Evolutionary conservation across 2,329 filamentous ascomycete genomes (phyloP).

Genomic region (Fusarium sp.): DNA sequence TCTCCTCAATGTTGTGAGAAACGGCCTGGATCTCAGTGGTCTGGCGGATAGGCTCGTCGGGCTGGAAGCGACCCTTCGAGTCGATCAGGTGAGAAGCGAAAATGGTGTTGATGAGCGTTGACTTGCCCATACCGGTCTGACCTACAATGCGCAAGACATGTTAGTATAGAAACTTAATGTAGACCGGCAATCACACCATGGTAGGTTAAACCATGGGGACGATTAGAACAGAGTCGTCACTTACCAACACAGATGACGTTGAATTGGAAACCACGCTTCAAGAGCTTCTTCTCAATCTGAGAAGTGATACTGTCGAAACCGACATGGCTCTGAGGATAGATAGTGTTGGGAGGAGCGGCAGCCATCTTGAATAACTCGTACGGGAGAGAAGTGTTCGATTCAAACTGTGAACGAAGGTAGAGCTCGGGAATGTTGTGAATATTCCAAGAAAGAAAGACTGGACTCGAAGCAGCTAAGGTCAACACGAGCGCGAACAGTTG

Average conservation of each 20-base stretch:
- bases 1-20: slow-evolving; percentile 99
- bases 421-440: slow-evolving; percentile 39
- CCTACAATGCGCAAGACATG: slow-evolving; percentile 62
- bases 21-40: slow-evolving; percentile 98
- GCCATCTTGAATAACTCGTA: slow-evolving; percentile 56
- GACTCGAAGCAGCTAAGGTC: slow-evolving; percentile 29
- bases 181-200: slow-evolving; percentile 33
- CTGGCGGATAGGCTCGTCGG: slow-evolving; percentile 91
- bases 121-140: slow-evolving; percentile 98
- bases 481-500: slow-evolving; percentile 36
- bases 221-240: slow-evolving; percentile 53
- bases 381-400: slow-evolving; percentile 39
- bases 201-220: slow-evolving; percentile 11
- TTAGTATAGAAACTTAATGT: slow-evolving; percentile 27
- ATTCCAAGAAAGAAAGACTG: slow-evolving; percentile 45
- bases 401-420: slow-evolving; percentile 45
- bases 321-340: slow-evolving; percentile 96
- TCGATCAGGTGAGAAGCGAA: slow-evolving; percentile 99
- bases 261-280: slow-evolving; percentile 99
- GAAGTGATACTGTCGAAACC: slow-evolving; percentile 99
- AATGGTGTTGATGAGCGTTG: slow-evolving; percentile 99
- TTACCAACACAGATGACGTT: slow-evolving; percentile 99
- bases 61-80: slow-evolving; percentile 93
- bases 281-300: slow-evolving; percentile 98
- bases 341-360: slow-evolving; percentile 74